Conservation (phyloP, 768 basidiomycete species). For the Mycena leptocephala region DNA sequence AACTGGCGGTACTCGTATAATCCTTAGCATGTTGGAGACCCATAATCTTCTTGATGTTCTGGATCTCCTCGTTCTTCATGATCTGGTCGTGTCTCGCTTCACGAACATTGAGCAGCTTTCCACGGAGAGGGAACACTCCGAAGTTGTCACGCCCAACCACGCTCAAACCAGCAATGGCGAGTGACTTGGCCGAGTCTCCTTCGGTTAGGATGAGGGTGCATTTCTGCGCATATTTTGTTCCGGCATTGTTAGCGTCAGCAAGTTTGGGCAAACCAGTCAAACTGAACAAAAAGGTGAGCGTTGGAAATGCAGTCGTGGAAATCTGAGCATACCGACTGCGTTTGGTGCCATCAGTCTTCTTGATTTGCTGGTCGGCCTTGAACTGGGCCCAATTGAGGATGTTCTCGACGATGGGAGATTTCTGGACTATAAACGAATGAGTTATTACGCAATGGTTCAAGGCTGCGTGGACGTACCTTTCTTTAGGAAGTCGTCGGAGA, state of each 20-base stretch:
- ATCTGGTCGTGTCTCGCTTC: constrained; percentile 97
- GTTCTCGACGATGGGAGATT: constrained; percentile 92
- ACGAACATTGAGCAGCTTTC: constrained; percentile 96
- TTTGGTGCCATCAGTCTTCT: constrained; percentile 95
- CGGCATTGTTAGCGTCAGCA: constrained; percentile 97
- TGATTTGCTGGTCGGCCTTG: constrained; percentile 96
- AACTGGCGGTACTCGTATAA: constrained; percentile 75
- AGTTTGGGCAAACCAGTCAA: constrained; percentile 94
- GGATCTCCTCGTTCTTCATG: constrained; percentile 98
- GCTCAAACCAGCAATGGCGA: constrained; percentile 94
- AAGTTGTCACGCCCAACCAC: constrained; percentile 98
- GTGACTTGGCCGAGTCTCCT: constrained; percentile 98
- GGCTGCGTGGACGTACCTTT: constrained; percentile 74
- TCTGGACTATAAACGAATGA: constrained; percentile 71
- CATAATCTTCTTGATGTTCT: constrained; percentile 98
- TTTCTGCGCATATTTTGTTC: constrained; percentile 81
- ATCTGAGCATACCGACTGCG: constrained; percentile 78
- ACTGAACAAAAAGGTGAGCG: constrained; percentile 56
- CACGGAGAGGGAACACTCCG: constrained; percentile 97
- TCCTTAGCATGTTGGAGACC: constrained; percentile 96
- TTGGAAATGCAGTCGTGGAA: neutral
- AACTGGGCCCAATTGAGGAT: constrained; percentile 97
- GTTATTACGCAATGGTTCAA: neutral
- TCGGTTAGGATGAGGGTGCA: constrained; percentile 98
- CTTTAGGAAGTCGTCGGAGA: constrained; percentile 96